Evolutionary conservation across 306 rosid species (phyloP).

Genomic region (Prosopis cineraria): DNA sequence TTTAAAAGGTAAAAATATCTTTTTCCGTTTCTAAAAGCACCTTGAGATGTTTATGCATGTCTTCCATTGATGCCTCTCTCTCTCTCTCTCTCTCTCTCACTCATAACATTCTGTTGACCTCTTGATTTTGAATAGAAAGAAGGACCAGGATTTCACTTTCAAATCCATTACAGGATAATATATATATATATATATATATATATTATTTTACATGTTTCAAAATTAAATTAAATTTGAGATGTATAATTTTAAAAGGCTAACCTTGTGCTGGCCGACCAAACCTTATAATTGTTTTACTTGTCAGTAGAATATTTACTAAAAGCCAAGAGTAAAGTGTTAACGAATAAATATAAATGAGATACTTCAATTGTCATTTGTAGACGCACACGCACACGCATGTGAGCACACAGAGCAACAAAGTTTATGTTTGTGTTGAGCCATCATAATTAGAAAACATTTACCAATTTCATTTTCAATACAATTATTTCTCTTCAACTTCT

Average conservation of each 20-base stretch:
- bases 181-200: too few species aligned
- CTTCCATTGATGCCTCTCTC: neutral
- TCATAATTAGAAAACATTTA: neutral
- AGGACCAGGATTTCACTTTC: neutral
- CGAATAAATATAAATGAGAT: neutral
- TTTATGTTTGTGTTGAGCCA: neutral
- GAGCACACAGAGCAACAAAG: neutral
- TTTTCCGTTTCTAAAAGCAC: neutral
- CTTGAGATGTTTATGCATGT: neutral
- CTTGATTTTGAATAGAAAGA: neutral
- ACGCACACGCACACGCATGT: neutral
- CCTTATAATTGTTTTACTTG: neutral
- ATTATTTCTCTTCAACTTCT: slow-evolving; percentile 27
- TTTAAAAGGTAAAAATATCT: neutral
- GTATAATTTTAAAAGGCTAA: neutral
- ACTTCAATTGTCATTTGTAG: neutral
- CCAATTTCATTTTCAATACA: slow-evolving; percentile 15
- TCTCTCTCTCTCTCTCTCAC: too few species aligned
- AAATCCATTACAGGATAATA: neutral
- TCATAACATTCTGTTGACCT: too few species aligned
- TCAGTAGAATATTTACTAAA: neutral
- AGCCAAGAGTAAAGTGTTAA: neutral
- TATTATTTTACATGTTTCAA: neutral
- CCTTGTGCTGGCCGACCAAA: neutral
- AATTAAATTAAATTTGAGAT: neutral